phyloP scores from a whole-genome alignment of 1,284 basidiomycete species.

The Rhodofomes roseus region DNA sequence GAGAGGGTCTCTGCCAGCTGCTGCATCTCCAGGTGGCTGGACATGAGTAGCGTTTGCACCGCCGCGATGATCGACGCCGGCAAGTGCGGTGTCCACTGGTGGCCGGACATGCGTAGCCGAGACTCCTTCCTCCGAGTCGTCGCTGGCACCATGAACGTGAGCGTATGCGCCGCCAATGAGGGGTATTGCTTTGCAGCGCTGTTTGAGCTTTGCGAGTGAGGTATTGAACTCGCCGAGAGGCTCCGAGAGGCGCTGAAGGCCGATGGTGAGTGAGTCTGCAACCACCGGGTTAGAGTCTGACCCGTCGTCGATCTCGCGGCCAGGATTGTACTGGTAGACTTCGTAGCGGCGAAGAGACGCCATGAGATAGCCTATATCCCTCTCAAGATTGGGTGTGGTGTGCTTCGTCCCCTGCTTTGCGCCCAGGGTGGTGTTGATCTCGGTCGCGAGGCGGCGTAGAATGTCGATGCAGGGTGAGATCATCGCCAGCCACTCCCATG shows the following conservation, averaged over 20 bases:
- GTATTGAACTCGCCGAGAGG: constrained; percentile 15
- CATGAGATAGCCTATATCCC: constrained; percentile 11
- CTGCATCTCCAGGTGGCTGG: too few relatives aligned
- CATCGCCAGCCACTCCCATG: constrained; percentile 37
- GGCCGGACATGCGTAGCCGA: too few relatives aligned
- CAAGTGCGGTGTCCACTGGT: too few relatives aligned
- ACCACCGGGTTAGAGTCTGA: neutral
- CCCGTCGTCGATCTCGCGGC: constrained; percentile 9
- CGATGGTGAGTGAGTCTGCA: constrained; percentile 7
- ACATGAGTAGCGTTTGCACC: too few relatives aligned
- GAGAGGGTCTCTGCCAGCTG: too few relatives aligned
- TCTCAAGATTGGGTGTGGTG: constrained; percentile 22
- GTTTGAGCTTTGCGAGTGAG: constrained; percentile 5
- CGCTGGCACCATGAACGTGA: neutral
- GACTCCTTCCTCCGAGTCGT: too few relatives aligned
- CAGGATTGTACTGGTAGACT: constrained; percentile 11
- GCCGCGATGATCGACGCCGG: too few relatives aligned
- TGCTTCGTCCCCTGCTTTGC: constrained; percentile 29
- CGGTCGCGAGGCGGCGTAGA: constrained; percentile 28
- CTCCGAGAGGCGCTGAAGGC: constrained; percentile 1
- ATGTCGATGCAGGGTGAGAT: constrained; percentile 34
- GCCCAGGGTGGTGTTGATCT: constrained; percentile 29
- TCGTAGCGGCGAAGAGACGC: constrained; percentile 3
- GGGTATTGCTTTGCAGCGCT: neutral
- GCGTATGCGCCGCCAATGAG: neutral